Evolutionary conservation across 495 filamentous ascomycete genomes (phyloP), one percentile per base, ranked within the genome.

Genomic region (Penicillium waksmanii): DNA sequence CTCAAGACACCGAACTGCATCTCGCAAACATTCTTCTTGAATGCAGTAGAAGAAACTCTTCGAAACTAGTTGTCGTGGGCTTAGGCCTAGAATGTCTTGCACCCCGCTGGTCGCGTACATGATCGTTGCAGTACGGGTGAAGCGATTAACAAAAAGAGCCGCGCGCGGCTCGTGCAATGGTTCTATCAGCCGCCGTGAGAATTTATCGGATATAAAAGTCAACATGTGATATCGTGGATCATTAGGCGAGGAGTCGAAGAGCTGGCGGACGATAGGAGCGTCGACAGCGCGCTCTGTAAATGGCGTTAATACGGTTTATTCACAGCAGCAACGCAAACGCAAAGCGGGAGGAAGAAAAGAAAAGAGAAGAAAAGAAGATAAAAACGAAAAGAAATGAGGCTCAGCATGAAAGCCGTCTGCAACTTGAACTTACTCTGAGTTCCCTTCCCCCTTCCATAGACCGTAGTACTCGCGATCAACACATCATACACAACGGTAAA

Each of bases 191-290:
- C 82, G 80, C 63, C 88, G 83, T 33, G 78, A 87, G 77, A 96
- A 96, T 69, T 93, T 94, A 51, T 85, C 78, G 23, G 92, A 95
- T 21, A 96, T 79, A 61, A 93, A 90, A 21, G 89, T 88, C 56
- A 96, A 78, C 92, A 96, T 96, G 73, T 94, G 91, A 69, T 95
- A 96, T 46, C 92, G 87, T 44, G 92, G 92, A 70, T 96, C 92
- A 68, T 85, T 79, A 11, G 89, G 91, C 4, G 90, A 93, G 25
- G 88, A 91, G 18, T 90, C 87, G 72, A 96, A 96, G 34, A 93
- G 78, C 18, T 84, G 82, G 53, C 91, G 85, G 51, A 96, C 87
- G 49, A 89, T 82, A 7, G 92, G 91, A 55, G 91, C 92, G 62
- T 90, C 89, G n/a, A 83, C 77, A 33, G 89, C 89, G 66, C 92